Evolutionary conservation across 768 basidiomycete species (phyloP).

Genomic region (Dictyophora rubrovolvata): DNA sequence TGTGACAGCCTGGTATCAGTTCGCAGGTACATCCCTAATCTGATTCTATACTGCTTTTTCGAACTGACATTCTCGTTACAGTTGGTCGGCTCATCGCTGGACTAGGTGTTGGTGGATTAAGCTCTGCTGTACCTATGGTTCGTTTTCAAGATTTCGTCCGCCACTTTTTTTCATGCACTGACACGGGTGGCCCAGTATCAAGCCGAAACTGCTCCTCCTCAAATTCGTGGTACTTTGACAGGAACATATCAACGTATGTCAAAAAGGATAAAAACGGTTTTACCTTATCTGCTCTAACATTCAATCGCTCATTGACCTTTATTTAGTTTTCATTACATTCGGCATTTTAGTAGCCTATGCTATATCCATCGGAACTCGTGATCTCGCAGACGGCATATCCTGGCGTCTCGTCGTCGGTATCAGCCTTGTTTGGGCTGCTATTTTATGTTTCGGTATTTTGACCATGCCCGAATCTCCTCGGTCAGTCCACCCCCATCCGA

Average conservation of each 20-base stretch:
- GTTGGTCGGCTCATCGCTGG: constrained; percentile 59
- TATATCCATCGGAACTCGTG: constrained; percentile 59
- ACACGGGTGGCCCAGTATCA: constrained; percentile 37
- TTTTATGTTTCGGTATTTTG: constrained; percentile 53
- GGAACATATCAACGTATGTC: constrained; percentile 3
- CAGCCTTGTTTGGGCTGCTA: constrained; percentile 50
- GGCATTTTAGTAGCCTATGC: constrained; percentile 63
- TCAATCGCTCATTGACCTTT: neutral
- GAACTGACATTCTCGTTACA: constrained; percentile 12
- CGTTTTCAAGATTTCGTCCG: constrained; percentile 3
- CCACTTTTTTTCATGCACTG: neutral
- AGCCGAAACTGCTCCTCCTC: constrained; percentile 62
- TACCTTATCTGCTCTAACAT: neutral
- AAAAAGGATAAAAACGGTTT: too few relatives aligned
- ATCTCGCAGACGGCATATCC: constrained; percentile 33
- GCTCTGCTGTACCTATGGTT: constrained; percentile 58
- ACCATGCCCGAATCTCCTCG: constrained; percentile 63
- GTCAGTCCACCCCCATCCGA: constrained; percentile 14
- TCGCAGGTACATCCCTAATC: constrained; percentile 21
- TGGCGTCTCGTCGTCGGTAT: constrained; percentile 59
- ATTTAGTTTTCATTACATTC: constrained; percentile 48
- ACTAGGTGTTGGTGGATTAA: constrained; percentile 57
- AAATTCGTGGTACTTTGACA: constrained; percentile 63
- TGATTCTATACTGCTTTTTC: neutral
- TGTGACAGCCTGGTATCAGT: constrained; percentile 48